phyloP scores from a whole-genome alignment of 441 rosid genomes.

The Euphorbia neoarborescens region DNA sequence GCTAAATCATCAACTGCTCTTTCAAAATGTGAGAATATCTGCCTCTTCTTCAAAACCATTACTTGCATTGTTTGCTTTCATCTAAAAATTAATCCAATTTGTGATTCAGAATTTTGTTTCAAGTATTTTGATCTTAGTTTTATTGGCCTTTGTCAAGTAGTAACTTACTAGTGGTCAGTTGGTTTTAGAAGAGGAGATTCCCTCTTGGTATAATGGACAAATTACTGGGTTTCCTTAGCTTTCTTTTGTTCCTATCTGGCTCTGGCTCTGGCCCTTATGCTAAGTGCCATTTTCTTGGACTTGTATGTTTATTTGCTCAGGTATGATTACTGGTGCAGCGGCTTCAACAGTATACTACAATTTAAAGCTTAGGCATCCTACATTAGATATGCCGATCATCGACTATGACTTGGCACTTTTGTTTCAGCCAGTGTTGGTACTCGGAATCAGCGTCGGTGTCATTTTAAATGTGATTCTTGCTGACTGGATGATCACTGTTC shows the following conservation, averaged over 20 bases:
- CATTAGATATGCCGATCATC: constrained; percentile 41
- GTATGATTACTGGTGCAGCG: constrained; percentile 41
- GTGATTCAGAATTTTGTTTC: neutral
- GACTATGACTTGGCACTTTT: constrained; percentile 53
- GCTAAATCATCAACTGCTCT: constrained; percentile 42
- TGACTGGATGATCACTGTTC: constrained; percentile 53
- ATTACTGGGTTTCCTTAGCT: neutral
- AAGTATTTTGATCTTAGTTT: neutral
- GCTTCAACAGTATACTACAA: constrained; percentile 33
- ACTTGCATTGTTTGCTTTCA: neutral
- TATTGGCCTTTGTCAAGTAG: neutral
- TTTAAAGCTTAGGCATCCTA: constrained; percentile 43
- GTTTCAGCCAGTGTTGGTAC: constrained; percentile 48
- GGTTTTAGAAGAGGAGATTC: neutral
- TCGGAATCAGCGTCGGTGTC: constrained; percentile 55
- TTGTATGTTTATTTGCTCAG: constrained; percentile 17
- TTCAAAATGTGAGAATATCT: constrained; percentile 34
- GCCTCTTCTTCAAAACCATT: neutral
- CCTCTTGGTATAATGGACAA: neutral
- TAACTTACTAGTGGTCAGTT: neutral
- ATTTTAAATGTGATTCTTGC: constrained; percentile 47
- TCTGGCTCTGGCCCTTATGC: neutral
- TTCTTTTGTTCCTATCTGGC: neutral
- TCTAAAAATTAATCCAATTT: neutral
- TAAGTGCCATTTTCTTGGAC: neutral